Evolutionary conservation across 1,284 basidiomycete species (phyloP), one percentile per base, ranked within the genome.

Genomic region (Cystobasidium sp.): DNA sequence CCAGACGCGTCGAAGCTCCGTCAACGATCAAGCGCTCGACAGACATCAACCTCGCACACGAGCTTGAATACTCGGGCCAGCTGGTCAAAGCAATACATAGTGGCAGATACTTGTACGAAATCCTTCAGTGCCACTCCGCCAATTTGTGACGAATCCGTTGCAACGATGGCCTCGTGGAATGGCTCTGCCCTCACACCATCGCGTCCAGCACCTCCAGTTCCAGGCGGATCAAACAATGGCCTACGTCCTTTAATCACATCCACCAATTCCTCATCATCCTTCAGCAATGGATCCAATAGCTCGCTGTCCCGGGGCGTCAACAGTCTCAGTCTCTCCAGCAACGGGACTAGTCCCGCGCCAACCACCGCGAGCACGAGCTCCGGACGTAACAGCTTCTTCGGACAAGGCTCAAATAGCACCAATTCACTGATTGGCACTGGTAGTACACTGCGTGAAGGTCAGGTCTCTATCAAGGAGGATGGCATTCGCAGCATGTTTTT

Each of bases 401-500:
- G 37, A 37, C 22, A 24, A 58, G 61, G 10, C 67, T 41, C 20
- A 39, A 62, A 59, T 55, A 65, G 37, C 58, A 39, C 31, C 31
- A 47, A 53, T 39, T 18, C 44, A 39, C 14, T 39, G 43, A 39
- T 24, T 20, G 46, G 18, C 9, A 20, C 58, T 31, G 49, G 61
- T 20, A 56, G 22, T 31, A 37, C 56, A 39, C 44, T 93, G 41
- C 84, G 90, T 65, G 85, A 84, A 70, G 94, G 93, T 6, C 83
- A 84, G 24, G 92, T 91, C 51, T 90, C 86, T 80, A 85, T 95
- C 77, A 96, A 96, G 85, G 94, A 95, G 82, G 93, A 95, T 74
- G 90, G 92, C 0, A 88, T 97, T 77, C 88, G 92, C 16, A 93
- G 91, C 77, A 95, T 93, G 87, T 87, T 97, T 71, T 98, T 96